These are phyloP conservation scores for Vigna nakashimae DNA, from an alignment of 306 rosid species.

Conservation along the genomic window DNA sequence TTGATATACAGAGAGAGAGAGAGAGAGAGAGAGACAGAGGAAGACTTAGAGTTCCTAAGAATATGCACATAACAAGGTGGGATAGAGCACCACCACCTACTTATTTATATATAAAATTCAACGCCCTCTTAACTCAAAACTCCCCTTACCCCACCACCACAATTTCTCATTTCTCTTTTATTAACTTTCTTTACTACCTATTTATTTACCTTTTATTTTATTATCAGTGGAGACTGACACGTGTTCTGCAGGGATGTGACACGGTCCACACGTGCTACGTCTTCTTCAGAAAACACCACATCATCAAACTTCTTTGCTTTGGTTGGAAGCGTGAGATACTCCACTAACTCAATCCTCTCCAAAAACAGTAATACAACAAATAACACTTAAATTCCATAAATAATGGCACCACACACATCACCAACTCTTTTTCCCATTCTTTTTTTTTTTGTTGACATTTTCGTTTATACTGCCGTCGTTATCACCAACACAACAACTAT, in stretches of 20 bases:
- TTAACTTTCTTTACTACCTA: too few species aligned
- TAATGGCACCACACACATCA: not conserved
- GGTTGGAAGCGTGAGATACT: conserved; percentile 61
- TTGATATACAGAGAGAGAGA: conserved; percentile 22
- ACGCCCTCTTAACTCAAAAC: conserved; percentile 18
- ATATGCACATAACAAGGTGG: conserved; percentile 43
- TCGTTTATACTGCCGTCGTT: not conserved
- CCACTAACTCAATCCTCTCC: conserved; percentile 34
- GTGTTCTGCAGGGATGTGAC: conserved; percentile 42
- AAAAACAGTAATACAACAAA: not conserved
- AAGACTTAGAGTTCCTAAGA: conserved; percentile 29
- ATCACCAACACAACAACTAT: not conserved
- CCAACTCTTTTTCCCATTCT: not conserved
- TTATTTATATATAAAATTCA: conserved; percentile 52
- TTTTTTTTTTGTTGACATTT: conserved; percentile 17
- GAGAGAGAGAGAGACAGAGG: conserved; percentile 1
- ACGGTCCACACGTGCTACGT: conserved; percentile 59
- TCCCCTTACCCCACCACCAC: conserved; percentile 42
- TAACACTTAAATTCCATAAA: not conserved
- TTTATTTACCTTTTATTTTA: not conserved
- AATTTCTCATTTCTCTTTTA: not conserved
- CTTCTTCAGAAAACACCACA: conserved; percentile 63
- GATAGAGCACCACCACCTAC: conserved; percentile 58
- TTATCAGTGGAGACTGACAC: conserved; percentile 34
- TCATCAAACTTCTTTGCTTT: conserved; percentile 62